Evolutionary conservation across 2,329 filamentous ascomycete species (phyloP), one percentile per base, ranked within the genome.

Genomic region (Epichloe typhina): DNA sequence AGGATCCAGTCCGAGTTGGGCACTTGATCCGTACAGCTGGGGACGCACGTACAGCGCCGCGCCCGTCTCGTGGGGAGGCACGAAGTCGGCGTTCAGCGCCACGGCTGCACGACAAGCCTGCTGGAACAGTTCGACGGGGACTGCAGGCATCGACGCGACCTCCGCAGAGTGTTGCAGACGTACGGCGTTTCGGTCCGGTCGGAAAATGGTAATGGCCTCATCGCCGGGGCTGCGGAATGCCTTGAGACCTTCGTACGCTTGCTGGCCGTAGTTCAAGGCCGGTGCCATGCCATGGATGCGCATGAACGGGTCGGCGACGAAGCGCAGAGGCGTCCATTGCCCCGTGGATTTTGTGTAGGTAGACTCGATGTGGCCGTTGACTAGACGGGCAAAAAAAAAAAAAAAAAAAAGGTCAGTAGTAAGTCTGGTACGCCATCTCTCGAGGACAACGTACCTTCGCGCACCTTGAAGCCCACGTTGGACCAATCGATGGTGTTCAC

Each of bases 221-320:
- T 85, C 80, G 52, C 77, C 72, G 17, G 88, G 86, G 2, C 76
- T 74, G 55, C 91, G 88, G 77, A 96, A 96, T 50, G 91, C 90
- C 70, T 97, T 97, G 66, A 97, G 82, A n/a, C 93, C 93, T 67
- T 98, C 93, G 74, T 95, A 98, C 61, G 88, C 91, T 72, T 97
- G 93, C 65, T 95, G 89, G 52, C 91, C 89, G 68, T 98, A 98
- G 76, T 98, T 98, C 57, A 97, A 80, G 42, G 82, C 91, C 0
- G 93, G 90, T 0, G 90, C 84, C 87, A 98, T 93, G 67, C 91
- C 93, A 69, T 97, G 91, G 64, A 97, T 82, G 57, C 83, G 83
- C 60, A 97, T 80, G 72, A 78, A 90, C 6, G 91, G 91, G 60
- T 91, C 87, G 54, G 80, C 70, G 54, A 96, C 82, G 70, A 95